Evolutionary conservation across 2,329 filamentous ascomycete genomes (phyloP), one percentile per base, ranked within the genome.

Genomic region (Fusarium multiceps): DNA sequence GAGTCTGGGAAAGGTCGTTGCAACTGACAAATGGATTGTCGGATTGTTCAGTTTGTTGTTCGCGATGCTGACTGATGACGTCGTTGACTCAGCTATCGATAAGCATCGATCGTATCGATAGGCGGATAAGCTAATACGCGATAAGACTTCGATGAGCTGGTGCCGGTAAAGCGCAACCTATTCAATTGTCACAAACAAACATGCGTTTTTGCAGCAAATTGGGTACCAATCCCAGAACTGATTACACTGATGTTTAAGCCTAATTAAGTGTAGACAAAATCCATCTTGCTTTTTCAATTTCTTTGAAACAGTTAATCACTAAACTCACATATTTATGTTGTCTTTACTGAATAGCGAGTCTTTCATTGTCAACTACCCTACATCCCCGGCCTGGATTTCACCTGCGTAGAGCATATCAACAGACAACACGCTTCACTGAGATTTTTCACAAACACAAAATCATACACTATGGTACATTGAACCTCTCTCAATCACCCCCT

Each of bases 391-490:
- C 10, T 4, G 18, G 21, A 16, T 25, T 25, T 9, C 7, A 3
- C 2, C 34, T 14, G 10, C 5, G 14, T 5, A 2, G 10, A 11
- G 2, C 16, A 21, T 3, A 3, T 8, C 20, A n/a, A 8, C 8
- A 5, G 18, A 25, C 20, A 13, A 10, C 16, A 10, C 40, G 12
- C n/a, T 10, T 3, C 10, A 14, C 10, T 23, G 37, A 20, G 27
- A 30, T 11, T 21, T 10, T n/a, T 7, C 13, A 25, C 13, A 9
- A 11, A 13, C 2, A 37, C 20, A 2, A n/a, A 40, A 28, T n/a
- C 6, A 5, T 50, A 66, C 47, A 66, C 7, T 55, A 30, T 30
- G 18, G 14, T 66, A 46, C 61, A 66, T 3, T 16, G 11, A 2
- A 6, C 0, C 0, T 4, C 4, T 13, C 3, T 7, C 11, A 14